These are phyloP conservation scores for Dipodascus geniculatus DNA, from an alignment of 805 yeast genomes.

Conservation along the genomic window DNA sequence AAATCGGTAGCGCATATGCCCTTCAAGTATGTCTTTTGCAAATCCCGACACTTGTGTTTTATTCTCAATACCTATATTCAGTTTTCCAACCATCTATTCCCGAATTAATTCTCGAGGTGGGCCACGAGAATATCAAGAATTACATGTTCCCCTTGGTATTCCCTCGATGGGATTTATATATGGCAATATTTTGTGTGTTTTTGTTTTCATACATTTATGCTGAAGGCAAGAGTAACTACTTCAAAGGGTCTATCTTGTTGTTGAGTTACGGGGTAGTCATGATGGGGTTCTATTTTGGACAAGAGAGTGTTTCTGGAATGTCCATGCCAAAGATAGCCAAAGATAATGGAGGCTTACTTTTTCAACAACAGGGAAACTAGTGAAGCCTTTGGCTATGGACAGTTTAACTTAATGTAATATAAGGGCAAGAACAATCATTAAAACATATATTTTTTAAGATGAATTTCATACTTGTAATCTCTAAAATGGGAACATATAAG, in stretches of 20 bases:
- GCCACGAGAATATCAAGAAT: slow-evolving; percentile 11
- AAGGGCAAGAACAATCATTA: no score
- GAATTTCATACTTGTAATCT: no score
- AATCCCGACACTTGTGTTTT: slow-evolving; percentile 80
- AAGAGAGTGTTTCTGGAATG: slow-evolving; percentile 15
- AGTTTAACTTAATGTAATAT: no score
- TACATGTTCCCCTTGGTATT: slow-evolving; percentile 64
- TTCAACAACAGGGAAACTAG: background rate
- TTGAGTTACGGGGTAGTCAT: slow-evolving; percentile 65
- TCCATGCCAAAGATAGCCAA: background rate
- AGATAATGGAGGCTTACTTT: background rate
- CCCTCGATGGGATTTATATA: slow-evolving; percentile 92
- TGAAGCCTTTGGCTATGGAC: no score
- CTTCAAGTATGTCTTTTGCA: slow-evolving; percentile 89
- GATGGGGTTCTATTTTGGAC: slow-evolving; percentile 68
- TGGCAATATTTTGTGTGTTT: slow-evolving; percentile 73
- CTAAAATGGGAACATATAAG: no score
- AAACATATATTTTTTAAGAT: no score
- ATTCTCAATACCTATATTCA: slow-evolving; percentile 13
- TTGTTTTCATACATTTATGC: slow-evolving; percentile 89
- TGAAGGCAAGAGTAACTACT: slow-evolving; percentile 92
- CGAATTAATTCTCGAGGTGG: background rate
- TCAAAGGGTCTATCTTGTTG: slow-evolving; percentile 84
- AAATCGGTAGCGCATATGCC: slow-evolving; percentile 95
- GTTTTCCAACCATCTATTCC: background rate